Evolutionary conservation across 805 yeast species (phyloP), one percentile per base, ranked within the genome.

Genomic region (Ogataea nitratoaversa): DNA sequence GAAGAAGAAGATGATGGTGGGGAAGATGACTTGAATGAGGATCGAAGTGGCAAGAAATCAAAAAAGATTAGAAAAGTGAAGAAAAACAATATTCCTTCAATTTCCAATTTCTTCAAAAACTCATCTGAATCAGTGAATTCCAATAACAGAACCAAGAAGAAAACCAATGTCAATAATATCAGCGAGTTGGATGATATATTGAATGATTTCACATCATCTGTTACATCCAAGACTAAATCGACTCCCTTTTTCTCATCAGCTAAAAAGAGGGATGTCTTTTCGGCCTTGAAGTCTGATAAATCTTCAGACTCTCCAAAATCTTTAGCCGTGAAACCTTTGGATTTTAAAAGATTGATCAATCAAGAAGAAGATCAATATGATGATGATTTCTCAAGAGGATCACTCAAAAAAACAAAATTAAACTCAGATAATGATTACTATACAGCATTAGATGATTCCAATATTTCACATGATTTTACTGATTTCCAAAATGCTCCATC

Each of bases 171-270:
- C 4, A 37, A 38, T 74, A 36, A 76, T 72, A n/a, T n/a, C n/a
- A n/a, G n/a, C n/a, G n/a, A n/a, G n/a, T 43, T 88, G 44, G 90
- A 83, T 56, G 90, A 83, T 53, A 78, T 84, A 40, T 66, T 84
- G 36, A 77, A 74, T 43, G 88, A 78, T 40, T 74, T 77, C 34
- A 68, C 66, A 14, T 40, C 50, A 6, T 44, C 57, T 17, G 58
- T 65, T 1, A 45, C 52, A 4, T 33, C 50, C 8, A 32, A 40
- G 5, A 28, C 44, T 17, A 50, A 43, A 32, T 37, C 48, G 11
- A 57, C 57, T n/a, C 53, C 58, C 8, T 42, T 49, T 16, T 50
- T 48, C 22, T 36, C 49, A 6, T 36, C 38, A 17, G 29, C 41
- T 19, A 49, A 50, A 36, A 47, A 41, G 19, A 52, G 49, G 34